A percentile compares a stretch with the other conserved stretches of the same genome.
Conservation (phyloP, 208 protist species). For the Acanthamoeba healyi region DNA sequence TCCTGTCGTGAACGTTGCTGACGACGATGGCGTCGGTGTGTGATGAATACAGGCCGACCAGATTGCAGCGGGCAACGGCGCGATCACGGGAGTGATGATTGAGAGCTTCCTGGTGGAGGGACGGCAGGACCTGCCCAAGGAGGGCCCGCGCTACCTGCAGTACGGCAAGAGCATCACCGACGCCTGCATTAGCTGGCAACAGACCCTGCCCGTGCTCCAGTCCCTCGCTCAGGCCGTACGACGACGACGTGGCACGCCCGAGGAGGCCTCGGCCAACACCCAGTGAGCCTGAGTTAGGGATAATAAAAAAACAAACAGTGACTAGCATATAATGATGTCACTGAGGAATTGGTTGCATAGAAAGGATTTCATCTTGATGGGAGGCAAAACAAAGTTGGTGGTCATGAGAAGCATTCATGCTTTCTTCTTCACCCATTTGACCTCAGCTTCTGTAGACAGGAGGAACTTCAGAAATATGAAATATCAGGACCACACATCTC, state of each 20-base stretch:
- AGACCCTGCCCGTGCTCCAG: constrained; percentile 80
- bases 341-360: too few species aligned
- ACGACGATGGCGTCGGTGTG: not conserved
- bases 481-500: too few species aligned
- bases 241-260: constrained; percentile 8
- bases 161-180: constrained; percentile 87
- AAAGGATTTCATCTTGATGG: too few species aligned
- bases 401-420: too few species aligned
- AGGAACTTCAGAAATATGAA: too few species aligned
- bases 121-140: constrained; percentile 80
- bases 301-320: not conserved
- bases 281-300: not conserved
- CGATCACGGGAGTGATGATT: constrained; percentile 89
- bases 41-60: constrained; percentile 68
- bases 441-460: too few species aligned
- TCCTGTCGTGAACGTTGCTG: not conserved
- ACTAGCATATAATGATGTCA: too few species aligned
- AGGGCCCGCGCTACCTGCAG: constrained; percentile 74
- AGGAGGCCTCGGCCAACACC: constrained; percentile 23
- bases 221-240: constrained; percentile 77
- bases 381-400: too few species aligned
- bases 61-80: constrained; percentile 43
- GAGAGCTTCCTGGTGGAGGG: constrained; percentile 88
- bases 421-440: too few species aligned
- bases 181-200: constrained; percentile 84